Base-by-base conservation (phyloP, 2,329 filamentous ascomycete species). In the Myrmaecium sp. region DNA sequence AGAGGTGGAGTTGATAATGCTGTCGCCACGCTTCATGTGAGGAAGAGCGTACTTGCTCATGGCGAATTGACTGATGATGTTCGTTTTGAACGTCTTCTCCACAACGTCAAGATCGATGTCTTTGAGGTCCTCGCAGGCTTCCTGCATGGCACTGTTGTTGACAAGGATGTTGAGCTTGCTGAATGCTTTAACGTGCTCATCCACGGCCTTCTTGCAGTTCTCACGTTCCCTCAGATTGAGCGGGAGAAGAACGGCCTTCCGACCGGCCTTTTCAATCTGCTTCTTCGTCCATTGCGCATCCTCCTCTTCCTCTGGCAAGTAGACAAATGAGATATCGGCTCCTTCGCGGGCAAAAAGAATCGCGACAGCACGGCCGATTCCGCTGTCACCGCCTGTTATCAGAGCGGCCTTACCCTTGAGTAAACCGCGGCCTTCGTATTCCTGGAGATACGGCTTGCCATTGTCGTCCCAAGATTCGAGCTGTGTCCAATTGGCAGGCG, bases 331-430 rank as follows among this genome's bases (percentile, higher is more conserved):
- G 23, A 68, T 50, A 34, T 69, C 59, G 9, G 66, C 63, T 2
- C 67, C 66, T 39, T 72, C 66, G 6, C 62, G 54, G 0, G 67
- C 66, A 45, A 67, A 66, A 2, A 70, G 45, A 1, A 69, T 52
- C 0, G 64, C 65, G 2, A 66, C 55, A 1, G 63, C 51, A 6
- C 64, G 38, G 13, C 44, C 42, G 14, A 47, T 43, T 2, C 43
- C 43, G 4, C 34, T 33, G 10, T 43, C 42, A 7, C 36, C 38
- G 1, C 44, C 42, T 11, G 42, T 46, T 10, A 47, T 32, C 2
- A 46, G 31, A 0, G 40, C 36, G 3, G 39, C 42, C 29, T 51
- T 51, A 31, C 41, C 42, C 26, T 49, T 36, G 9, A 48, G 35
- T 12, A 43, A 36, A 8, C 41, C 43, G 17, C 37, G 35, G n/a